Conservation (phyloP, 164 flowering plant genomes). For the Vitis labrusca region DNA sequence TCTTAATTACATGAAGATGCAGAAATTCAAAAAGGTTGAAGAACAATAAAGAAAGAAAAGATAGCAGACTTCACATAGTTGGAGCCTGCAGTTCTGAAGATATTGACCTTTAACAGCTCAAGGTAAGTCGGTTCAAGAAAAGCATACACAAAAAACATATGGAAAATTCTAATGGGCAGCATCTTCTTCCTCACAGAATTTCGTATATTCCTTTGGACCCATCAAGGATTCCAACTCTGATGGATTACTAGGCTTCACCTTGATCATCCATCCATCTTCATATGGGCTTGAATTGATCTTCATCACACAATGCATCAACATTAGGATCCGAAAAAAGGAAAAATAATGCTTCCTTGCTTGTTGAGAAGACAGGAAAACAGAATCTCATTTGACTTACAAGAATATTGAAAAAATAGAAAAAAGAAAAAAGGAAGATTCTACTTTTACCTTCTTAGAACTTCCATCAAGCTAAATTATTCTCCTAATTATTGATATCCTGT, state of each 20-base stretch:
- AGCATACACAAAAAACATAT: background rate
- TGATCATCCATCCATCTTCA: constrained; percentile 98
- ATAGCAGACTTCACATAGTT: background rate
- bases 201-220: constrained; percentile 77
- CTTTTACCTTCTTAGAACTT: no score
- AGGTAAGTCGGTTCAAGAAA: background rate
- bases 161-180: constrained; percentile 47
- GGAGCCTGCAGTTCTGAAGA: background rate
- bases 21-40: background rate
- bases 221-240: constrained; percentile 69
- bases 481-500: no score
- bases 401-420: background rate
- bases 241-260: constrained; percentile 78
- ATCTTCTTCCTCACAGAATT: constrained; percentile 96
- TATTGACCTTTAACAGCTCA: background rate
- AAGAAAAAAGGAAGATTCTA: no score
- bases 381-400: no score
- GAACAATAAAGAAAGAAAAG: background rate
- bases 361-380: background rate
- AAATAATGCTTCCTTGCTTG: background rate
- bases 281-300: constrained; percentile 88
- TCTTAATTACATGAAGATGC: constrained; percentile 1
- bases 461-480: no score
- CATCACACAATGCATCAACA: constrained; percentile 4
- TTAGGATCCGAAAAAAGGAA: background rate